Evolutionary conservation across 352 stramenopile species (phyloP).

Genomic region (Phytopythium helicoides): DNA sequence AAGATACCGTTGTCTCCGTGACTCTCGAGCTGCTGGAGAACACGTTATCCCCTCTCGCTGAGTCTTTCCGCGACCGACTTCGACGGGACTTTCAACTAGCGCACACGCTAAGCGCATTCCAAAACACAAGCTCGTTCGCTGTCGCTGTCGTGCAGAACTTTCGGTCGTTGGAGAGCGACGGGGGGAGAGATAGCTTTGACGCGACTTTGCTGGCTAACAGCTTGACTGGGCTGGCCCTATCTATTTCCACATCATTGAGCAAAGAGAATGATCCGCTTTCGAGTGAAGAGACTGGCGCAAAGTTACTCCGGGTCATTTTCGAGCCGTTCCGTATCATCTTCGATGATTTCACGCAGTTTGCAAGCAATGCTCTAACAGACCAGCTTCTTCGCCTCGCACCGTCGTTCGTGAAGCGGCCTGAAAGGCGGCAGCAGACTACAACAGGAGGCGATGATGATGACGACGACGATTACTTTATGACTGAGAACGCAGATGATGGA

Average conservation of each 20-base stretch:
- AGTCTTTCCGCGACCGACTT: slow-evolving; percentile 56
- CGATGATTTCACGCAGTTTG: slow-evolving; percentile 42
- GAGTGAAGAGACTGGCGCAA: neutral
- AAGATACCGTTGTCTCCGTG: slow-evolving; percentile 19
- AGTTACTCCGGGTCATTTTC: slow-evolving; percentile 34
- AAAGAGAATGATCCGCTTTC: neutral
- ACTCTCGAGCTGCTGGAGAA: slow-evolving; percentile 46
- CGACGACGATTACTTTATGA: slow-evolving; percentile 26
- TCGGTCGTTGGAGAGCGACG: slow-evolving; percentile 24
- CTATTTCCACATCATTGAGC: neutral
- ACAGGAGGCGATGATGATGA: slow-evolving; percentile 8
- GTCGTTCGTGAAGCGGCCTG: slow-evolving; percentile 19
- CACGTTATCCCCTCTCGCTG: slow-evolving; percentile 42
- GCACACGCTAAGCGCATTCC: slow-evolving; percentile 39
- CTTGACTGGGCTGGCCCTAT: neutral
- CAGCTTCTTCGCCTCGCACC: slow-evolving; percentile 43
- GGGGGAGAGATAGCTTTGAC: neutral
- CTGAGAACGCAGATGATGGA: slow-evolving; percentile 13
- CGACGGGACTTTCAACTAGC: slow-evolving; percentile 27
- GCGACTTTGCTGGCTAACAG: slow-evolving; percentile 1
- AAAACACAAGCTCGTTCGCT: slow-evolving; percentile 42
- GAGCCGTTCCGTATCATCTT: slow-evolving; percentile 58
- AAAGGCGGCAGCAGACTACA: neutral
- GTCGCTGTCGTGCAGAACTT: slow-evolving; percentile 42
- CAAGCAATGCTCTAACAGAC: slow-evolving; percentile 33